These are phyloP conservation scores for Lactarius psammicola DNA, from an alignment of 768 basidiomycete genomes.

Conservation along the genomic window DNA sequence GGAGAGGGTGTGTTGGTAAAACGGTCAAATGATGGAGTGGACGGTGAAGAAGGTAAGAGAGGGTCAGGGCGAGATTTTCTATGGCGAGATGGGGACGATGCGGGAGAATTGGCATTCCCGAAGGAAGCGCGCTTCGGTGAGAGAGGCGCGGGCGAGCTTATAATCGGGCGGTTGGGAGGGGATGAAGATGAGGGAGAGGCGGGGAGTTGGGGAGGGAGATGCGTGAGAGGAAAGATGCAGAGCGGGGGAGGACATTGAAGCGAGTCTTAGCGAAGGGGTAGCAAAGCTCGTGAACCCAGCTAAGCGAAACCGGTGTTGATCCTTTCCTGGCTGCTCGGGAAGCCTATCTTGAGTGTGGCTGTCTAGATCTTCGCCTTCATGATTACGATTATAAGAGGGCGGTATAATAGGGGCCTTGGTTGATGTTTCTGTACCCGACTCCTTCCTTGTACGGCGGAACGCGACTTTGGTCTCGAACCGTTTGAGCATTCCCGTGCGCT, in stretches of 20 bases:
- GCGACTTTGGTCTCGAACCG: constrained; percentile 37
- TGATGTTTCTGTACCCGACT: constrained; percentile 39
- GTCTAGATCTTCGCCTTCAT: background rate
- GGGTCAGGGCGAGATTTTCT: constrained; percentile 31
- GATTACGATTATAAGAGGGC: constrained; percentile 26
- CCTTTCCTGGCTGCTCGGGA: background rate
- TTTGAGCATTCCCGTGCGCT: constrained; percentile 45
- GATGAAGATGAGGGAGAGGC: constrained; percentile 46
- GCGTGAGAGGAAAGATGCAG: constrained; percentile 62
- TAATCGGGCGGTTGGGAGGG: constrained; percentile 47
- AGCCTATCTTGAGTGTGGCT: background rate
- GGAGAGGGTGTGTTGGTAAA: constrained; percentile 10
- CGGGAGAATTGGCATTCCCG: constrained; percentile 28
- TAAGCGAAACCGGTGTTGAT: constrained; percentile 37
- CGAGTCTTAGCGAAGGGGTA: constrained; percentile 64
- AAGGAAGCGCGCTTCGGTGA: constrained; percentile 30
- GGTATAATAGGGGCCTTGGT: constrained; percentile 41
- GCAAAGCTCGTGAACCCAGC: constrained; percentile 59
- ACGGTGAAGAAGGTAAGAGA: constrained; percentile 28
- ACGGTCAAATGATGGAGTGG: constrained; percentile 18
- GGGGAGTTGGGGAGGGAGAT: constrained; percentile 52
- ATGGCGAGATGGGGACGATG: constrained; percentile 30
- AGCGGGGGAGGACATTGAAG: constrained; percentile 73
- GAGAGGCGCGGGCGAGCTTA: constrained; percentile 37
- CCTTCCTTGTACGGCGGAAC: constrained; percentile 39